phyloP scores from a whole-genome alignment of 495 filamentous ascomycete genomes.

The Cercophora sp. region DNA sequence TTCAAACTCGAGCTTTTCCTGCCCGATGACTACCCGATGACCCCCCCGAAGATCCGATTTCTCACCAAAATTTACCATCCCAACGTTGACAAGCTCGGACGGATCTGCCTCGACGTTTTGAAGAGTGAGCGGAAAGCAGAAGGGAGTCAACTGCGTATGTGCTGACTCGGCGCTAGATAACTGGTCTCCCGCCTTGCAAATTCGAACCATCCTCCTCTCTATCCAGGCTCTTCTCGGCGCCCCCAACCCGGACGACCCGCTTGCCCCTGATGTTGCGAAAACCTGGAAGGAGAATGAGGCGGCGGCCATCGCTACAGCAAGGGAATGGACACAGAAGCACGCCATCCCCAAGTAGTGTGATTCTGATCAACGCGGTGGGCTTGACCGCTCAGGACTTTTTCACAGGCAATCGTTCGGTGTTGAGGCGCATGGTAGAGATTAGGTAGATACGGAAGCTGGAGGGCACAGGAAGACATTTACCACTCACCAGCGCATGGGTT shows the following conservation, averaged over 20 bases:
- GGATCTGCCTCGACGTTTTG: constrained; percentile 94
- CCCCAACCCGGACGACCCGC: constrained; percentile 70
- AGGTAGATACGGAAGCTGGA: no score
- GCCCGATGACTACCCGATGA: constrained; percentile 99
- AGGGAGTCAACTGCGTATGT: neutral
- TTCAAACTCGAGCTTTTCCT: constrained; percentile 98
- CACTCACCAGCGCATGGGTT: no score
- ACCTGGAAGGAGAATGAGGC: constrained; percentile 10
- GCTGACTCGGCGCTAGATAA: constrained; percentile 61
- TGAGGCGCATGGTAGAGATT: no score
- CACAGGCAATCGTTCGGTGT: no score
- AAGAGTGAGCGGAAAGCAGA: constrained; percentile 66
- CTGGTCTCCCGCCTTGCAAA: constrained; percentile 98
- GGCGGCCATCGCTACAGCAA: constrained; percentile 10
- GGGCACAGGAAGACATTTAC: no score
- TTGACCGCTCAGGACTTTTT: no score
- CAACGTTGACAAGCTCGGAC: constrained; percentile 95
- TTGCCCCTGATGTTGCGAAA: constrained; percentile 17
- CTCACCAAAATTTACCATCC: constrained; percentile 99
- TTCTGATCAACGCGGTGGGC: no score
- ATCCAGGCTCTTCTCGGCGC: constrained; percentile 96
- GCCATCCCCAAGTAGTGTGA: constrained; percentile 4
- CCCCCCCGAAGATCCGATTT: constrained; percentile 96
- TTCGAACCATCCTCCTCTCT: constrained; percentile 93
- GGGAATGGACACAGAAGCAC: constrained; percentile 12